Conservation (phyloP, 1,139 yeast genomes). For the Blastobotrys elegans region DNA sequence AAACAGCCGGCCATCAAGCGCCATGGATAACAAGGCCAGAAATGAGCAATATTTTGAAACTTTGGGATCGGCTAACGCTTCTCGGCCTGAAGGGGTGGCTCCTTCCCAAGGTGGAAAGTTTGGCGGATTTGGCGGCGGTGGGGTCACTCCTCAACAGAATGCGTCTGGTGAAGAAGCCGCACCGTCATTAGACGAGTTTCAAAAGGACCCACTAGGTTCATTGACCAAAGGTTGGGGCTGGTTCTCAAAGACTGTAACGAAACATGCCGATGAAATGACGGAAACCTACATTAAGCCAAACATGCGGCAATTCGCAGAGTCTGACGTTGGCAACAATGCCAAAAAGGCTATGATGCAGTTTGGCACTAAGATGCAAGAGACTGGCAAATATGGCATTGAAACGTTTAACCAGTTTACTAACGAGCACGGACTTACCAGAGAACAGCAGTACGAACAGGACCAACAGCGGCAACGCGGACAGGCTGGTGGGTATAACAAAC, state of each 20-base stretch:
- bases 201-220: slow-evolving; percentile 83
- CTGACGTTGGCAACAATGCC: slow-evolving; percentile 76
- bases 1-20: slow-evolving; percentile 13
- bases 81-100: slow-evolving; percentile 72
- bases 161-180: slow-evolving; percentile 58
- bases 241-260: slow-evolving; percentile 75
- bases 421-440: slow-evolving; percentile 15
- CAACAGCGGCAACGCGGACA: slow-evolving; percentile 27
- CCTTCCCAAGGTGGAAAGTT: slow-evolving; percentile 95
- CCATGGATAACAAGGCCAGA: slow-evolving; percentile 43
- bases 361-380: slow-evolving; percentile 89
- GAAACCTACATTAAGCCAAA: slow-evolving; percentile 88
- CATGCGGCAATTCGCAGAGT: slow-evolving; percentile 71
- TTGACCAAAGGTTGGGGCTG: slow-evolving; percentile 91
- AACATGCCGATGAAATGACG: slow-evolving; percentile 79
- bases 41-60: slow-evolving; percentile 81
- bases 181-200: slow-evolving; percentile 64
- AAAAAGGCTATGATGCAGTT: slow-evolving; percentile 90
- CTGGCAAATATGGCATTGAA: slow-evolving; percentile 59
- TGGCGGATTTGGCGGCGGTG: slow-evolving; percentile 67
- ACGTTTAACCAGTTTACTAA: slow-evolving; percentile 61
- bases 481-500: slow-evolving; percentile 44
- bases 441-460: neutral
- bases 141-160: neutral
- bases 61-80: slow-evolving; percentile 66